A percentile compares a stretch with the other conserved stretches of the same genome.
Conservation (phyloP, 306 rosid genomes). For the Myrica gale region DNA sequence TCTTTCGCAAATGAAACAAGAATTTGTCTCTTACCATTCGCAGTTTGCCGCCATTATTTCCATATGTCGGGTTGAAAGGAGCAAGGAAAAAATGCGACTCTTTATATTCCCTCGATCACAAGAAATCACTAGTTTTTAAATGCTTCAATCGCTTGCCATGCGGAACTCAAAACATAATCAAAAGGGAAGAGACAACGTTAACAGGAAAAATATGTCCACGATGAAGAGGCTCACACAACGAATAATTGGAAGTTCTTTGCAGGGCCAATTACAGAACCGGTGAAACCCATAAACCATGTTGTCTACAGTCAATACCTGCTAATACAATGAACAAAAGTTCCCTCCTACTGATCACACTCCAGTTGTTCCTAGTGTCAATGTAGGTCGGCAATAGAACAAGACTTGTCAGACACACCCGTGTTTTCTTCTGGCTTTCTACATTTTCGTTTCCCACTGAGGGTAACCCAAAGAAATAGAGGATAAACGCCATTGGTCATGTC, state of each 20-base stretch:
- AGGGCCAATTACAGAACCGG: conserved; percentile 3
- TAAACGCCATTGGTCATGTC: conserved; percentile 41
- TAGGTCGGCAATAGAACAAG: conserved; percentile 34
- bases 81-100: too few species aligned
- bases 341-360: conserved; percentile 32
- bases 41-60: too few species aligned
- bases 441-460: conserved; percentile 12
- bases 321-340: conserved; percentile 29
- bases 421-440: conserved; percentile 48
- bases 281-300: conserved; percentile 23
- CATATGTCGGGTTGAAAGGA: too few species aligned
- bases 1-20: too few species aligned
- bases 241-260: background rate
- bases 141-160: background rate
- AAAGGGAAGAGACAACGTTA: background rate
- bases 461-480: background rate
- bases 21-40: too few species aligned
- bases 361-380: conserved; percentile 31
- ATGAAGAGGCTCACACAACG: conserved; percentile 10
- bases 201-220: background rate
- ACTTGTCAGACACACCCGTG: conserved; percentile 42
- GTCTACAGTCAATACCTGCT: conserved; percentile 33
- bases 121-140: background rate
- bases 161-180: background rate
- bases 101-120: background rate